Percentiles rank a stretch among this genome's conserved stretches.
These are phyloP conservation scores for Gynandropsis gynandra DNA, from an alignment of 345 rosid genomes.

Conservation along the genomic window DNA sequence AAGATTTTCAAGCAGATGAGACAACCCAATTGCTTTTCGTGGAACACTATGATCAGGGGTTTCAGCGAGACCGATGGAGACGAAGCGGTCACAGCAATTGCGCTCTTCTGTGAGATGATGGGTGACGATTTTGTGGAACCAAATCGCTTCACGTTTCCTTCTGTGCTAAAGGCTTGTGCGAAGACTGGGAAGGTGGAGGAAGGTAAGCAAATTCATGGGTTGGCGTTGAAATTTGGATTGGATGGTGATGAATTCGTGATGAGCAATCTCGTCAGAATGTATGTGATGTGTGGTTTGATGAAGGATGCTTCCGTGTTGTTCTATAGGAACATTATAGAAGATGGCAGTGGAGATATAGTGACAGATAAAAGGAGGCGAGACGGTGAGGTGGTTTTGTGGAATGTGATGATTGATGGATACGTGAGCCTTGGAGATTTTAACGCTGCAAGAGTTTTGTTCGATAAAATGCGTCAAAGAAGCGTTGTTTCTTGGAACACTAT, in stretches of 20 bases:
- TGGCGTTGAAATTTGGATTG: slow-evolving; percentile 46
- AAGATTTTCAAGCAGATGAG: slow-evolving; percentile 45
- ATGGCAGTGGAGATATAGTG: slow-evolving; percentile 12
- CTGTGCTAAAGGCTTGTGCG: slow-evolving; percentile 58
- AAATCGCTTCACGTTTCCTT: slow-evolving; percentile 57
- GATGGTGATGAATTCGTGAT: slow-evolving; percentile 51
- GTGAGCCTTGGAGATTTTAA: slow-evolving; percentile 43
- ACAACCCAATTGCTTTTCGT: slow-evolving; percentile 63
- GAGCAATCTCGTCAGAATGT: slow-evolving; percentile 65
- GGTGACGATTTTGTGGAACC: slow-evolving; percentile 38
- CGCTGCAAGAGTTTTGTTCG: slow-evolving; percentile 39
- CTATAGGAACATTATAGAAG: slow-evolving; percentile 21
- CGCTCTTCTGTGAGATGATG: slow-evolving; percentile 43
- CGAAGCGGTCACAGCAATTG: slow-evolving; percentile 29
- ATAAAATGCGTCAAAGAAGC: slow-evolving; percentile 48
- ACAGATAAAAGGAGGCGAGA: slow-evolving; percentile 39
- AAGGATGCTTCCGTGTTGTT: slow-evolving; percentile 42
- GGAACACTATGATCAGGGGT: slow-evolving; percentile 68
- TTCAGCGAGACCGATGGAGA: slow-evolving; percentile 37
- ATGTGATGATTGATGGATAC: slow-evolving; percentile 62
- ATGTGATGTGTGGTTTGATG: slow-evolving; percentile 52
- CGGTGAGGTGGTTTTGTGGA: slow-evolving; percentile 59
- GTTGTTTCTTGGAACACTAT: slow-evolving; percentile 63
- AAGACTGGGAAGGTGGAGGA: slow-evolving; percentile 34
- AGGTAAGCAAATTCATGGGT: slow-evolving; percentile 61